Percentiles rank a stretch among this genome's conserved stretches.
These are phyloP conservation scores for Fistulinella cinereoalba DNA, from an alignment of 1,284 basidiomycete species.

Conservation along the genomic window DNA sequence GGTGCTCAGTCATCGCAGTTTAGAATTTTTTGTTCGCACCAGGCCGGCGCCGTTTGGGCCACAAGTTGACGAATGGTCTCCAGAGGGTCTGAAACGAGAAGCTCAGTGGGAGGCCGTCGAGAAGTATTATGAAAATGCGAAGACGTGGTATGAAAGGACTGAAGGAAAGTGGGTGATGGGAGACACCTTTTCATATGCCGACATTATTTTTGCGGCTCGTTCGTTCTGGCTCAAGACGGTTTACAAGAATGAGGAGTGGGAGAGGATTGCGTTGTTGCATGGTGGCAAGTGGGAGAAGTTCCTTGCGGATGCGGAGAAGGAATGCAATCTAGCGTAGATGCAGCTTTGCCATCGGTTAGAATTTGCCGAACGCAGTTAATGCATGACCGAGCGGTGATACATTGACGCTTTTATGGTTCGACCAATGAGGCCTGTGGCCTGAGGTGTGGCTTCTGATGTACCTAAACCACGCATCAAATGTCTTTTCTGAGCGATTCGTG, in stretches of 20 bases:
- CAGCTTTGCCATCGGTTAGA: too few relatives aligned
- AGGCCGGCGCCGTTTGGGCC: neutral
- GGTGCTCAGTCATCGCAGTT: conserved; percentile 22
- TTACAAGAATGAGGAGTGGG: conserved; percentile 25
- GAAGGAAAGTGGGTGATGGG: conserved; percentile 29
- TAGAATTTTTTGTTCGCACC: conserved; percentile 9
- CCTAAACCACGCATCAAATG: too few relatives aligned
- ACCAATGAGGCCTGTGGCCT: too few relatives aligned
- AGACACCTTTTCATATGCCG: conserved; percentile 28
- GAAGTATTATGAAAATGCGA: conserved; percentile 3
- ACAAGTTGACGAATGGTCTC: conserved; percentile 21
- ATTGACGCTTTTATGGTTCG: too few relatives aligned
- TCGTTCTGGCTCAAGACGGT: conserved; percentile 17
- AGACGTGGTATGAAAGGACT: conserved; percentile 16
- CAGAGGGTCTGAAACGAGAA: conserved; percentile 24
- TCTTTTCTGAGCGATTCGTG: too few relatives aligned
- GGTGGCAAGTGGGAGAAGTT: conserved; percentile 23
- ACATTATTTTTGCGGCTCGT: conserved; percentile 20
- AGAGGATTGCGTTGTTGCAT: conserved; percentile 19
- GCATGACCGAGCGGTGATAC: too few relatives aligned
- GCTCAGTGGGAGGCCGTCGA: conserved; percentile 20
- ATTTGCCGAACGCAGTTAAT: too few relatives aligned
- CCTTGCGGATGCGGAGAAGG: conserved; percentile 19
- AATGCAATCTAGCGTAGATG: conserved; percentile 20
- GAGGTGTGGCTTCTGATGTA: too few relatives aligned